Percentiles rank a stretch among this genome's conserved stretches.
These are phyloP conservation scores for Penicillium paneum DNA, from an alignment of 2,329 filamentous ascomycete genomes.

Conservation along the genomic window DNA sequence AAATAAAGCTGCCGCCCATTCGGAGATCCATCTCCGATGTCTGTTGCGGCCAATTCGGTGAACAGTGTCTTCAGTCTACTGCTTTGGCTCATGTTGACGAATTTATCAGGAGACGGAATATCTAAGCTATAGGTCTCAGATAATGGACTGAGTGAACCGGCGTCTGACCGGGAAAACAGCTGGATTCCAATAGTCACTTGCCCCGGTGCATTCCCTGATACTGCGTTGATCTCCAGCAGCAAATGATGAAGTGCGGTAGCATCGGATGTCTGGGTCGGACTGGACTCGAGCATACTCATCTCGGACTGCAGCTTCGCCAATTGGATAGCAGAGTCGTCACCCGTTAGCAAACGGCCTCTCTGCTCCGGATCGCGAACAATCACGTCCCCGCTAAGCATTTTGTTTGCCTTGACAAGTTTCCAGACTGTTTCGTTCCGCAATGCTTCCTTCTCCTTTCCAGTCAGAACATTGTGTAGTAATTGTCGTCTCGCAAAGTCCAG, in stretches of 20 bases:
- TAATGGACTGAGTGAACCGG: slow-evolving; percentile 62
- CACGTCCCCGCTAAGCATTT: slow-evolving; percentile 86
- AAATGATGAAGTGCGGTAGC: slow-evolving; percentile 73
- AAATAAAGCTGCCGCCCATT: slow-evolving; percentile 74
- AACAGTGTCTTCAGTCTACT: slow-evolving; percentile 80
- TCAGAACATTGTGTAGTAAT: slow-evolving; percentile 90
- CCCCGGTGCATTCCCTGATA: slow-evolving; percentile 72
- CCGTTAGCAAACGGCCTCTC: slow-evolving; percentile 80
- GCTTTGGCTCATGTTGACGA: slow-evolving; percentile 62
- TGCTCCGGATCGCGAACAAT: slow-evolving; percentile 87
- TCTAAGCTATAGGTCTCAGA: slow-evolving; percentile 82
- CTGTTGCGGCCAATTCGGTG: slow-evolving; percentile 74
- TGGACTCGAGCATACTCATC: slow-evolving; percentile 88
- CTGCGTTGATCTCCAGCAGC: slow-evolving; percentile 77
- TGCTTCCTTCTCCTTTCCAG: slow-evolving; percentile 73
- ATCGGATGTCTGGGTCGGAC: slow-evolving; percentile 66
- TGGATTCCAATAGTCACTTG: slow-evolving; percentile 73
- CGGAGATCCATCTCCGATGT: slow-evolving; percentile 61
- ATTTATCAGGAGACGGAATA: slow-evolving; percentile 69
- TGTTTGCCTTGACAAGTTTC: slow-evolving; percentile 92
- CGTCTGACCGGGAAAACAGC: slow-evolving; percentile 68
- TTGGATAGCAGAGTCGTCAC: slow-evolving; percentile 88
- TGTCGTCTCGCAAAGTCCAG: slow-evolving; percentile 83
- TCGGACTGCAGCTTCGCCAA: slow-evolving; percentile 87
- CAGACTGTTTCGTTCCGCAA: slow-evolving; percentile 89